Conservation (phyloP, 164 flowering plant genomes). For the Echeveria elegans region DNA sequence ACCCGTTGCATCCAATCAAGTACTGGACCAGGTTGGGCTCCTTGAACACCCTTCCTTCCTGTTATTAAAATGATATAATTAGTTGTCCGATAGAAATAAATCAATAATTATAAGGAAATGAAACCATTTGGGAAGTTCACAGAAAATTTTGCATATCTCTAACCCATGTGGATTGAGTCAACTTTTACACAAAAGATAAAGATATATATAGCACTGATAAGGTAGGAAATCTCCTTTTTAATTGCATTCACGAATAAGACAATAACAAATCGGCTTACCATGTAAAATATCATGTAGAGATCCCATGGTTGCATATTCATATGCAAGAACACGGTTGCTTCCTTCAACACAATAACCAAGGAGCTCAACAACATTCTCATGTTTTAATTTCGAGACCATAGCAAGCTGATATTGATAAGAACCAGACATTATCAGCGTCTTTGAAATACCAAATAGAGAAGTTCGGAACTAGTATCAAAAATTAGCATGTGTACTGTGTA, state of each 20-base stretch:
- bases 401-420: slow-evolving; percentile 45
- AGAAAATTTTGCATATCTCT: background rate
- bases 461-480: background rate
- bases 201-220: background rate
- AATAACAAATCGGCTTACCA: slow-evolving; percentile 33
- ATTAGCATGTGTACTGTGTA: background rate
- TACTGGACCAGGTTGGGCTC: slow-evolving; percentile 94
- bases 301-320: slow-evolving; percentile 94
- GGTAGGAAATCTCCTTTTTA: background rate
- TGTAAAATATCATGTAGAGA: slow-evolving; percentile 92
- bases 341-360: slow-evolving; percentile 92
- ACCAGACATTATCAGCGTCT: background rate
- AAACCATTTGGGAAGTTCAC: background rate
- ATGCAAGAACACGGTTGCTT: slow-evolving; percentile 66
- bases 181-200: background rate
- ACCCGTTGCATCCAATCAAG: slow-evolving; percentile 97
- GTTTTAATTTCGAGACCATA: slow-evolving; percentile 72
- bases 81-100: too few relatives aligned
- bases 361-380: slow-evolving; percentile 79
- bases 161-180: too few relatives aligned
- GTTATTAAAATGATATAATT: background rate
- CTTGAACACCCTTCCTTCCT: slow-evolving; percentile 98
- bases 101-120: background rate
- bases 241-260: background rate
- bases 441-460: background rate